A percentile compares a stretch with the other conserved stretches of the same genome.
phyloP scores from a whole-genome alignment of 129 eudicot species.

The Apium graveolens region DNA sequence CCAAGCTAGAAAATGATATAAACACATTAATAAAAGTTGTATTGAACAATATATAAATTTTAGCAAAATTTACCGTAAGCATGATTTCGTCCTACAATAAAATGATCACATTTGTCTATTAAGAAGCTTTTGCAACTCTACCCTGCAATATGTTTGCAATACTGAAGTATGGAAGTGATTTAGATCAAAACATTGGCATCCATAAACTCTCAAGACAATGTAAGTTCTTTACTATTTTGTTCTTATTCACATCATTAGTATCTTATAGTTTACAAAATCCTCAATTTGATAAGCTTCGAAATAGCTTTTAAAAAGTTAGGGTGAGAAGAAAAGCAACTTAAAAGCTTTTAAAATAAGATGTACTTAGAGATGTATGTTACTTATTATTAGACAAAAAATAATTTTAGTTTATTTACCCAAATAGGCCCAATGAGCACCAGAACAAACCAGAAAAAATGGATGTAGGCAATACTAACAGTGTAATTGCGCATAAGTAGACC shows the following conservation, averaged over 20 bases:
- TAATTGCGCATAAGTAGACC: not conserved
- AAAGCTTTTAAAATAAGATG: not conserved
- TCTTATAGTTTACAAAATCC: not conserved
- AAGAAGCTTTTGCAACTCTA: not conserved
- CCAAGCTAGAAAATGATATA: slow-evolving; percentile 47
- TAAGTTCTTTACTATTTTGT: not conserved
- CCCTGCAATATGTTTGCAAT: not conserved
- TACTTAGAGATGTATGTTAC: not conserved
- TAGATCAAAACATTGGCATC: not conserved
- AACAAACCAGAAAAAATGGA: not conserved
- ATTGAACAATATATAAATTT: not conserved
- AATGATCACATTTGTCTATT: not conserved
- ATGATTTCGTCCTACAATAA: not conserved
- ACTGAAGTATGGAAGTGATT: not conserved
- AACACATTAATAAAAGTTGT: not conserved
- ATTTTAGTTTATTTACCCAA: not conserved
- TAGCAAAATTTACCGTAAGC: not conserved
- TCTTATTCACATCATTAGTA: not conserved
- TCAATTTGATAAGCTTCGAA: not conserved
- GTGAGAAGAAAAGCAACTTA: not conserved
- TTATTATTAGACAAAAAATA: not conserved
- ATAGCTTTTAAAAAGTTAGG: not conserved
- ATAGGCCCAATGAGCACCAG: not conserved
- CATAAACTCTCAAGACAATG: not conserved
- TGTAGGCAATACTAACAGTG: not conserved